These are phyloP conservation scores for Taphrina populina DNA, from an alignment of 1,139 yeast genomes.

Conservation along the genomic window DNA sequence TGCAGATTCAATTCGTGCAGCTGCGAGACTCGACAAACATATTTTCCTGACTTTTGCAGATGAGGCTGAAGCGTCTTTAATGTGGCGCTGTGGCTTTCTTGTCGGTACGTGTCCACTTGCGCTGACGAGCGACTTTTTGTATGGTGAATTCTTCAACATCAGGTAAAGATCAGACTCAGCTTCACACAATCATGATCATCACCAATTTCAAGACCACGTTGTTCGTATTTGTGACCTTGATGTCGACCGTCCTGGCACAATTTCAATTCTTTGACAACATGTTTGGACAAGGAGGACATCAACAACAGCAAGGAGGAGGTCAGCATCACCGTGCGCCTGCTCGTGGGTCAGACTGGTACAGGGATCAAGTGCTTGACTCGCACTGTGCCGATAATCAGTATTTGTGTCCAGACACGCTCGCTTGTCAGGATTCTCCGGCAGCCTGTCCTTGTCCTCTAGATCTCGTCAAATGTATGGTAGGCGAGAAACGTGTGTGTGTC, in stretches of 20 bases:
- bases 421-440: conserved; percentile 8
- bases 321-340: conserved; percentile 6
- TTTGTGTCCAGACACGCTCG: conserved; percentile 25
- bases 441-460: conserved; percentile 27
- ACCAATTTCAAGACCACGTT: no score
- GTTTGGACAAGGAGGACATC: conserved; percentile 13
- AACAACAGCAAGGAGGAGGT: conserved; percentile 5
- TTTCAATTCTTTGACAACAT: conserved; percentile 33
- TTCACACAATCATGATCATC: no score
- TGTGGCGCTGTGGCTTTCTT: no score
- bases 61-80: no score
- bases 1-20: not conserved
- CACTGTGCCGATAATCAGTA: conserved; percentile 12
- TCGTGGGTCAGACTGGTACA: conserved; percentile 27
- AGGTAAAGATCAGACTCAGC: no score
- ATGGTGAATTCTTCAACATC: no score
- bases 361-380: conserved; percentile 8
- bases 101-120: no score
- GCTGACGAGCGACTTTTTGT: no score
- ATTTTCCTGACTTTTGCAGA: no score
- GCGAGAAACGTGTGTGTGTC: conserved; percentile 15
- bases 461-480: conserved; percentile 13
- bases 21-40: not conserved
- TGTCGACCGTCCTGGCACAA: conserved; percentile 9
- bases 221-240: not conserved